Percentiles rank a stretch among this genome's conserved stretches.
Conservation (phyloP, 352 stramenopile genomes). For the Phytopythium boreale region DNA sequence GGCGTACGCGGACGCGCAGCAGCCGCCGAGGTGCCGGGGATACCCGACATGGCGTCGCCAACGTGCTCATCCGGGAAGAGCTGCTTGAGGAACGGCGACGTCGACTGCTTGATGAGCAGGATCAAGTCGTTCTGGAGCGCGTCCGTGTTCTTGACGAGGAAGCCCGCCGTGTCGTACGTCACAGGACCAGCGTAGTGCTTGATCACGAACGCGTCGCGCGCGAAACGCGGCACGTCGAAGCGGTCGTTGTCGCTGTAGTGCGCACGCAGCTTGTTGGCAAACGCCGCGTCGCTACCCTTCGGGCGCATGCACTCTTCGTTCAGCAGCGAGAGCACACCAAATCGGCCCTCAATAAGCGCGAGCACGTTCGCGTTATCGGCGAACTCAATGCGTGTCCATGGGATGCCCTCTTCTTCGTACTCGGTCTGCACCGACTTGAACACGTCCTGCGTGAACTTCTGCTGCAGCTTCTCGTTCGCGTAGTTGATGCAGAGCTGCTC, state of each 20-base stretch:
- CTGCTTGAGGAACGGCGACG: slow-evolving; percentile 67
- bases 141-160: slow-evolving; percentile 98
- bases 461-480: slow-evolving; percentile 94
- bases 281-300: slow-evolving; percentile 81
- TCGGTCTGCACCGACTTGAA: slow-evolving; percentile 95
- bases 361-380: slow-evolving; percentile 90
- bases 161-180: slow-evolving; percentile 91
- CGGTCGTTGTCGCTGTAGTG: slow-evolving; percentile 88
- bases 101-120: slow-evolving; percentile 66
- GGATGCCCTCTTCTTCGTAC: slow-evolving; percentile 95
- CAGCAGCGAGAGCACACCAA: slow-evolving; percentile 90
- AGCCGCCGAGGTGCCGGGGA: slow-evolving; percentile 20
- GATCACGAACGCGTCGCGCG: slow-evolving; percentile 91
- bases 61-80: slow-evolving; percentile 75
- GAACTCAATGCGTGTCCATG: slow-evolving; percentile 91
- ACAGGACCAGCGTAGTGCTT: slow-evolving; percentile 96
- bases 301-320: slow-evolving; percentile 93
- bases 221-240: slow-evolving; percentile 82
- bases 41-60: slow-evolving; percentile 40
- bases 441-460: slow-evolving; percentile 92
- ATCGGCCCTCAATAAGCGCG: slow-evolving; percentile 85
- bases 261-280: slow-evolving; percentile 86
- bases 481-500: slow-evolving; percentile 97
- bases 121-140: slow-evolving; percentile 93
- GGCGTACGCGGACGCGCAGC: slow-evolving; percentile 26